Conservation (phyloP, 345 rosid genomes). For the rapeseed (Brassica napus) region Da-Ae NC_063442.1:39215501-39216000, state of each 20-base stretch:
- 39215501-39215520: constrained; percentile 61
- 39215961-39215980: constrained; percentile 67
- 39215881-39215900: constrained; percentile 94
- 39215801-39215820: constrained; percentile 68
- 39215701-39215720: constrained; percentile 86
- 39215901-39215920: constrained; percentile 77
- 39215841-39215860: constrained; percentile 92
- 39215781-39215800: constrained; percentile 74
- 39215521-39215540: constrained; percentile 69
- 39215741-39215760: constrained; percentile 69
- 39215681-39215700: constrained; percentile 96
- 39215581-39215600: constrained; percentile 63
- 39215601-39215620: constrained; percentile 64
- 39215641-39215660: constrained; percentile 84
- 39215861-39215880: constrained; percentile 98
- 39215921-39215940: constrained; percentile 93
- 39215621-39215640: constrained; percentile 69
- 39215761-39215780: constrained; percentile 73
- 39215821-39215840: constrained; percentile 91
- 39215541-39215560: constrained; percentile 58
- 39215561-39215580: constrained; percentile 59
- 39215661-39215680: constrained; percentile 85
- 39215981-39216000: constrained; percentile 93
- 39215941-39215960: constrained; percentile 96
- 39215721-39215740: constrained; percentile 65